phyloP scores from a whole-genome alignment of 164 flowering plant species.

The Buxus sempervirens region DNA sequence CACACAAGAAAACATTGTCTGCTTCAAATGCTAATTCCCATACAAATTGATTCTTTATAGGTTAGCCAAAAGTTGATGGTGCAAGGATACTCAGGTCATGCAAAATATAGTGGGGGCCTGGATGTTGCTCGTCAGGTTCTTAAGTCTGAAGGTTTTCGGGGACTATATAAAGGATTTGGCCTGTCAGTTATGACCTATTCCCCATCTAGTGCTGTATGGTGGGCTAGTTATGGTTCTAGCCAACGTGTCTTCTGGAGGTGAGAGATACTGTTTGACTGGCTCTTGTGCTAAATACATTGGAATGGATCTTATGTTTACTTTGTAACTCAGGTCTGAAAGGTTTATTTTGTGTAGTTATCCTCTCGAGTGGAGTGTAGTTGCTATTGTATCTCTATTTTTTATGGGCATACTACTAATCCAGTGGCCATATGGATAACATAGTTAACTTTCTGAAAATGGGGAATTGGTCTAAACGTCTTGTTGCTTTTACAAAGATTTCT shows the following conservation, averaged over 20 bases:
- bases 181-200: conserved; percentile 86
- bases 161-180: conserved; percentile 92
- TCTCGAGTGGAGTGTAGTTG: neutral
- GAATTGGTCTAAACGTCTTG: neutral
- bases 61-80: conserved; percentile 98
- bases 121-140: conserved; percentile 85
- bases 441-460: neutral
- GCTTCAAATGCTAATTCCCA: conserved; percentile 9
- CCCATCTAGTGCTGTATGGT: conserved; percentile 99
- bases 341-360: neutral
- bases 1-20: neutral
- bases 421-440: neutral
- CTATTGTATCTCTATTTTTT: neutral
- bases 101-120: conserved; percentile 76
- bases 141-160: conserved; percentile 75
- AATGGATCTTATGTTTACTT: neutral
- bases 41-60: conserved; percentile 31
- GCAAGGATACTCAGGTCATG: conserved; percentile 93
- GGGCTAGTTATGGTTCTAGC: conserved; percentile 99
- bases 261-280: conserved; percentile 10
- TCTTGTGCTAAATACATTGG: neutral
- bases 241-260: conserved; percentile 97
- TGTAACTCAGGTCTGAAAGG: neutral
- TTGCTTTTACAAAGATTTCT: neutral
- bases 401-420: neutral